These are phyloP conservation scores for Podaxis sp. DNA, from an alignment of 768 basidiomycete species.

Conservation along the genomic window DNA sequence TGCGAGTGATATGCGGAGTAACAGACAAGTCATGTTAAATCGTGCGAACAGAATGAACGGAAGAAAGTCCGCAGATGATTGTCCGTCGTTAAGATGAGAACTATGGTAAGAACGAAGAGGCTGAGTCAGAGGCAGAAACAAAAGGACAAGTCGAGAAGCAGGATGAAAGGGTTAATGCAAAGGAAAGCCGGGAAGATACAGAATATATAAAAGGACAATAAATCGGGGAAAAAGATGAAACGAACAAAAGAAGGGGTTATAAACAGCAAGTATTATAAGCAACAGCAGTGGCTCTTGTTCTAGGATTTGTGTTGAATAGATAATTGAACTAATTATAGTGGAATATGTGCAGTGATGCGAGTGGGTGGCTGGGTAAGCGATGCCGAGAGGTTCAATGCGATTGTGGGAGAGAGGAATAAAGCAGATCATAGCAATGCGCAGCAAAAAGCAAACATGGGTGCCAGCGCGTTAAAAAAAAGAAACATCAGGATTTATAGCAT, in stretches of 20 bases:
- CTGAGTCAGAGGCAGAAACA: background rate
- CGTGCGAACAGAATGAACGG: background rate
- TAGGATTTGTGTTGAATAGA: background rate
- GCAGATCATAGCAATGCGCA: background rate
- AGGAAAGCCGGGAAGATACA: background rate
- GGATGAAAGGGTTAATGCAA: background rate
- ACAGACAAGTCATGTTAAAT: background rate
- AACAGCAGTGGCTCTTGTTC: background rate
- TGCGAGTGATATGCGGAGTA: background rate
- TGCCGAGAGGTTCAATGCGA: background rate
- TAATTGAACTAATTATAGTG: background rate
- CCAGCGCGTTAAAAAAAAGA: background rate
- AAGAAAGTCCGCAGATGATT: background rate
- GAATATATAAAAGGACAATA: slow-evolving; percentile 4
- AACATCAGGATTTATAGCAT: background rate
- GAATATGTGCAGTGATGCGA: slow-evolving; percentile 3
- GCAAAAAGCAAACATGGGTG: background rate
- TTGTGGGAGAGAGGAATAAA: background rate
- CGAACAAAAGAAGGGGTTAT: slow-evolving; percentile 2
- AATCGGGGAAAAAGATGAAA: slow-evolving; percentile 9
- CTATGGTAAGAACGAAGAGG: background rate
- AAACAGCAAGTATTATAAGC: slow-evolving; percentile 6
- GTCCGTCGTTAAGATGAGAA: background rate
- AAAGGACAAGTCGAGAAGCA: background rate
- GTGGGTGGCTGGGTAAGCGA: background rate